Conservation (phyloP, 2,329 filamentous ascomycete genomes). For the Aspergillus calidoustus region DNA sequence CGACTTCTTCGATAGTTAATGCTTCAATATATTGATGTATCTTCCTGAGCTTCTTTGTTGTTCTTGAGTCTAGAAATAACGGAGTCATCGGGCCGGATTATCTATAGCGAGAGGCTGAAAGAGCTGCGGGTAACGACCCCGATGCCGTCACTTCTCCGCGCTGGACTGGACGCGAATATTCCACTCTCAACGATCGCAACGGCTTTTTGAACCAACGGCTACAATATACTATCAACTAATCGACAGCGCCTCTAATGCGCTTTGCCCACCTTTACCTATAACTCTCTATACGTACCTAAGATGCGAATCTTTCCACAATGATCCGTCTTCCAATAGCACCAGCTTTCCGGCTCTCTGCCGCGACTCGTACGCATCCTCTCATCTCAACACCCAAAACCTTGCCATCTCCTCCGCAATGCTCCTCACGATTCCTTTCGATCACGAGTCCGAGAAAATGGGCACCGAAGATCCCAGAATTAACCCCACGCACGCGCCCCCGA, state of each 20-base stretch:
- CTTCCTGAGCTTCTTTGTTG: too few relatives aligned
- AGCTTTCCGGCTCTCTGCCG: slow-evolving; percentile 6
- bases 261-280: neutral
- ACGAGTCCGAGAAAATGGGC: neutral
- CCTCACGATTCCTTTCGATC: slow-evolving; percentile 5
- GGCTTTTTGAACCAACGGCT: too few relatives aligned
- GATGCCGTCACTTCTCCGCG: too few relatives aligned
- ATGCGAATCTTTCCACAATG: slow-evolving; percentile 21
- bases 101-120: too few relatives aligned
- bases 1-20: too few relatives aligned
- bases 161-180: too few relatives aligned
- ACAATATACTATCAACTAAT: too few relatives aligned
- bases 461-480: neutral
- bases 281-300: neutral
- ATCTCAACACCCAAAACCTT: neutral
- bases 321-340: slow-evolving; percentile 20
- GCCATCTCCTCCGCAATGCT: slow-evolving; percentile 1
- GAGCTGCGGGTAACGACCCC: too few relatives aligned
- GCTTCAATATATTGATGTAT: too few relatives aligned
- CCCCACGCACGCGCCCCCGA: neutral
- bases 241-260: neutral
- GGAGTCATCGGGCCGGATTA: too few relatives aligned
- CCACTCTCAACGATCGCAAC: too few relatives aligned
- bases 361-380: neutral
- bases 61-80: too few relatives aligned